A percentile compares a stretch with the other conserved stretches of the same genome.
Conservation (phyloP, 306 rosid species). For the Quercus mongolica region DNA sequence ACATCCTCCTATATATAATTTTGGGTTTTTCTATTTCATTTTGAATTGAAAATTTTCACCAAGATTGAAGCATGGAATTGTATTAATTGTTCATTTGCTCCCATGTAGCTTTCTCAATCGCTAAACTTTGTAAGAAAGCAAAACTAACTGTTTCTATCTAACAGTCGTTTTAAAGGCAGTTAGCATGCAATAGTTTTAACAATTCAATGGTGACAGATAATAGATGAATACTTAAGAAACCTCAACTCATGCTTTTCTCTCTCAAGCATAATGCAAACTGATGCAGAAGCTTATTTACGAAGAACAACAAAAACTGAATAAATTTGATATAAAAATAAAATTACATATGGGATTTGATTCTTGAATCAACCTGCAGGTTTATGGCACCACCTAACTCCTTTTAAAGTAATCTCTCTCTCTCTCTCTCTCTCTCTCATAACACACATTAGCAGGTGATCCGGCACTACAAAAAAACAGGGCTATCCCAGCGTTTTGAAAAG, state of each 20-base stretch:
- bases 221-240: slow-evolving; percentile 21
- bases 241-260: slow-evolving; percentile 11
- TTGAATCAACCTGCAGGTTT: too few relatives aligned
- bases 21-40: not conserved
- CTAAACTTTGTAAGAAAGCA: slow-evolving; percentile 37
- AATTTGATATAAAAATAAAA: not conserved
- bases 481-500: too few relatives aligned
- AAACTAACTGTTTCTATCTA: not conserved
- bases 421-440: too few relatives aligned
- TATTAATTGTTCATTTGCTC: slow-evolving; percentile 22
- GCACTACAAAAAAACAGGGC: too few relatives aligned
- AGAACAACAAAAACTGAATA: not conserved
- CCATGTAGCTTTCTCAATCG: slow-evolving; percentile 42
- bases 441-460: too few relatives aligned
- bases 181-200: not conserved
- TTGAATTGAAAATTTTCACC: not conserved
- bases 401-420: too few relatives aligned
- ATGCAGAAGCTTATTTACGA: not conserved
- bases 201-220: not conserved
- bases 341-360: not conserved
- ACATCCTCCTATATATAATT: too few relatives aligned
- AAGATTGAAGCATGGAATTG: not conserved
- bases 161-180: slow-evolving; percentile 17
- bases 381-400: too few relatives aligned
- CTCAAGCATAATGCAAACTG: slow-evolving; percentile 11